phyloP scores from a whole-genome alignment of 768 basidiomycete genomes.

The Calocybe gangraenosa region DNA sequence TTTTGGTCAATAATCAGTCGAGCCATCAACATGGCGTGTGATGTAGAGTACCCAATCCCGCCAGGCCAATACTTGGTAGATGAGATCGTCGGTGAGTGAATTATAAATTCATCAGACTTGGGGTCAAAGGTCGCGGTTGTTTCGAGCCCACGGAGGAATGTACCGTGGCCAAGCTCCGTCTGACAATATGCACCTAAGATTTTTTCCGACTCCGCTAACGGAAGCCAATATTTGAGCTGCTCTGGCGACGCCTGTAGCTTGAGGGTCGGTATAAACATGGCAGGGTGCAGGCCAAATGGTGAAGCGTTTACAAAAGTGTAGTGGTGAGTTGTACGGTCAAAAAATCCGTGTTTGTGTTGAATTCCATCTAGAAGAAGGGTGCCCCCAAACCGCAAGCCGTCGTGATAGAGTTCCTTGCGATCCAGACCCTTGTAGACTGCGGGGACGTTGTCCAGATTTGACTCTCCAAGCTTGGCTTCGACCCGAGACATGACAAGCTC shows the following conservation, averaged over 20 bases:
- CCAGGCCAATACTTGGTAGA: conserved; percentile 24
- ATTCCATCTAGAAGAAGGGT: conserved; percentile 18
- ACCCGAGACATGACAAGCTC: conserved; percentile 12
- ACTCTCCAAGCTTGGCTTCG: conserved; percentile 11
- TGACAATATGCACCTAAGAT: conserved; percentile 23
- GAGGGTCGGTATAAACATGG: conserved; percentile 21
- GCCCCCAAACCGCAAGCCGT: conserved; percentile 20
- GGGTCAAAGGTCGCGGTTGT: conserved; percentile 23
- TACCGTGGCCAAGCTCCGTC: conserved; percentile 25
- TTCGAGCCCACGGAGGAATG: conserved; percentile 22
- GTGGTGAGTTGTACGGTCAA: conserved; percentile 12
- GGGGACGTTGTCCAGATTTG: conserved; percentile 11
- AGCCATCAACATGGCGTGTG: conserved; percentile 25
- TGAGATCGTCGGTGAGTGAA: conserved; percentile 21
- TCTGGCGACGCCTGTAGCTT: conserved; percentile 19
- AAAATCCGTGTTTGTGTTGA: conserved; percentile 12
- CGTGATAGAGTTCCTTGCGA: conserved; percentile 18
- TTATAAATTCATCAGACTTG: conserved; percentile 19
- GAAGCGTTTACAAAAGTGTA: conserved; percentile 19
- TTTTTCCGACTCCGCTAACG: conserved; percentile 17
- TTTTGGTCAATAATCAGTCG: conserved; percentile 12
- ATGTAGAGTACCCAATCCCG: conserved; percentile 19
- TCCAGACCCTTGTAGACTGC: conserved; percentile 13
- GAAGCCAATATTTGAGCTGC: conserved; percentile 21
- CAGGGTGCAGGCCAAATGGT: conserved; percentile 21